Evolutionary conservation across 2,329 filamentous ascomycete species (phyloP).

Genomic region (Paracoccidioides lutzii): DNA sequence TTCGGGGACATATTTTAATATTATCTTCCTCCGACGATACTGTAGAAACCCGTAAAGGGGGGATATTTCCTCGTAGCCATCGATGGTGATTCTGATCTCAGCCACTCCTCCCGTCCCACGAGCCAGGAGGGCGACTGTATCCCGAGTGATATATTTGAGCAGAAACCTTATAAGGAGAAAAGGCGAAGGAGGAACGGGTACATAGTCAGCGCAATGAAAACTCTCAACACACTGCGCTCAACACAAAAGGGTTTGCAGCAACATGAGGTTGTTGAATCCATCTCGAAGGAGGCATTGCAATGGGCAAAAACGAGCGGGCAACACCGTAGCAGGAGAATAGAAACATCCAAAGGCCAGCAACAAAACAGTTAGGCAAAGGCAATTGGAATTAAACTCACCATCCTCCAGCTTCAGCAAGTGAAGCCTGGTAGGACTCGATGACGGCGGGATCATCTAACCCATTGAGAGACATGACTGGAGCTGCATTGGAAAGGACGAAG

Average conservation of each 20-base stretch:
- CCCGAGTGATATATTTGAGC: constrained; percentile 77
- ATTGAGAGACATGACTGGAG: constrained; percentile 72
- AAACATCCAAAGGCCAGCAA: neutral
- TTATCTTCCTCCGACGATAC: constrained; percentile 76
- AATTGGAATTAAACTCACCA: constrained; percentile 52
- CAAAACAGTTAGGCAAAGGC: neutral
- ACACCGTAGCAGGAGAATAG: no score
- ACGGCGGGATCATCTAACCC: constrained; percentile 73
- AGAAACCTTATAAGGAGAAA: constrained; percentile 57
- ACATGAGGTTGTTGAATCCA: no score
- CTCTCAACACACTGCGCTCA: neutral
- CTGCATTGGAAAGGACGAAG: constrained; percentile 11
- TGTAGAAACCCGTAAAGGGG: constrained; percentile 86
- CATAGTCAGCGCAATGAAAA: neutral
- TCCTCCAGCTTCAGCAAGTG: constrained; percentile 73
- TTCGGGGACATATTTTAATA: constrained; percentile 87
- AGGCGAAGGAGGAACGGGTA: constrained; percentile 8
- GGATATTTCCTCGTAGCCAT: constrained; percentile 67
- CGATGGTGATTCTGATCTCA: constrained; percentile 68
- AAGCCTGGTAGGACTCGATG: constrained; percentile 71
- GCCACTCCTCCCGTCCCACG: constrained; percentile 69
- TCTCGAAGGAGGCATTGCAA: no score
- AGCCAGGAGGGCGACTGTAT: constrained; percentile 68
- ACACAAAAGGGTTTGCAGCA: neutral
- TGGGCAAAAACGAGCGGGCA: no score